Evolutionary conservation across 2,329 filamentous ascomycete species (phyloP), one percentile per base, ranked within the genome.

Genomic region (Pestalotiopsis fici): DNA sequence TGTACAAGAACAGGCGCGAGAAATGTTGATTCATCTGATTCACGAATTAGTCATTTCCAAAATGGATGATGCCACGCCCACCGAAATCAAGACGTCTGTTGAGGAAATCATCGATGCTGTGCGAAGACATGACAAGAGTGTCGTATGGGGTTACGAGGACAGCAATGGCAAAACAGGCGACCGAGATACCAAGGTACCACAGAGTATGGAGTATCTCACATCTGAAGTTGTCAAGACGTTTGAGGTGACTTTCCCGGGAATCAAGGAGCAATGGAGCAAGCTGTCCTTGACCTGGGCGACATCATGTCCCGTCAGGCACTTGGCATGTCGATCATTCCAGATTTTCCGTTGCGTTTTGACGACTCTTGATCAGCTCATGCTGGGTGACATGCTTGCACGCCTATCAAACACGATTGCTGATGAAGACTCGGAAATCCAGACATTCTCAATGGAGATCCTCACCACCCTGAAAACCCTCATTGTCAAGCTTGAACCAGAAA

Each of bases 321-420:
- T 99, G 64, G 96, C 96, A 2, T 99, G 97, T 77, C 91, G 96
- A 31, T 99, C 97, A 0, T 98, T 99, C 80, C 97, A 99, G 77
- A 92, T 99, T 12, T 99, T 98, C 82, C 88, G 96, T 37, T 98
- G 95, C 76, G 95, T 98, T 65, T 88, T 97, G 31, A 97, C 93
- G 18, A 94, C 93, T 0, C 83, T 98, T 25, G 95, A 99, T 75
- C 94, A 97, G 72, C 86, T 90, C 67, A 99, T 98, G 95, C 87
- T 99, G 18, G 94, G 94, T 2, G 96, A 99, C 75, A 99, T 99
- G 94, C 88, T 99, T 25, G 95, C 93, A 13, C 88, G 97, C 59
- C 85, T 99, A 37, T 98, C 95, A 1, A 99, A 98, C 78, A 99
- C 96, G 0, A 96, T 99, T 74, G 95, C 97, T 0, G 95, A 98